Evolutionary conservation across 495 filamentous ascomycete genomes (phyloP).

Genomic region (Penicillium arizonense): DNA sequence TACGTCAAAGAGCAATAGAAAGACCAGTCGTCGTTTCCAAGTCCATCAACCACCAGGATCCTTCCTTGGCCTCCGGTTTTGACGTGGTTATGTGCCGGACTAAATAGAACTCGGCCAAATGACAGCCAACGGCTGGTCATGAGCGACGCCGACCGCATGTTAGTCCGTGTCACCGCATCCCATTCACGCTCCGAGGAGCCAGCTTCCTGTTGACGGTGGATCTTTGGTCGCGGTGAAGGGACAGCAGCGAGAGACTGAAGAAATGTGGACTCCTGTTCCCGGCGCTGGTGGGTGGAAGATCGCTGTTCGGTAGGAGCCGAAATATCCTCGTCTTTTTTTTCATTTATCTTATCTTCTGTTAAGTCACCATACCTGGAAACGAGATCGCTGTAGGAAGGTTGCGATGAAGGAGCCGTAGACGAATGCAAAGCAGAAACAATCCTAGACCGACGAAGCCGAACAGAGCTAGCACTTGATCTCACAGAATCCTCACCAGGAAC

Average conservation of each 20-base stretch:
- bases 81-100: constrained; percentile 81
- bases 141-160: constrained; percentile 76
- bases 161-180: constrained; percentile 68
- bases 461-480: constrained; percentile 32
- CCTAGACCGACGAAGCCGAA: constrained; percentile 39
- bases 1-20: constrained; percentile 96
- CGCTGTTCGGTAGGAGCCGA: neutral
- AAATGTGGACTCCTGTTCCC: constrained; percentile 29
- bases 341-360: neutral
- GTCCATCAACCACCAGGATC: constrained; percentile 87
- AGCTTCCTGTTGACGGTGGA: constrained; percentile 38
- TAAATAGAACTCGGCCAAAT: constrained; percentile 93
- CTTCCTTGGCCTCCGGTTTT: constrained; percentile 57
- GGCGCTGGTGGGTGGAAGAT: constrained; percentile 9
- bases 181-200: constrained; percentile 55
- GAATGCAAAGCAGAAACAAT: constrained; percentile 43
- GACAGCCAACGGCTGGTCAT: constrained; percentile 87
- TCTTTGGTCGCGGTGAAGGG: constrained; percentile 30
- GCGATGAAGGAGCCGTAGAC: constrained; percentile 38
- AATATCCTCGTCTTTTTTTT: constrained; percentile 9
- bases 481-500: constrained; percentile 19
- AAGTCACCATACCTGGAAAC: constrained; percentile 32
- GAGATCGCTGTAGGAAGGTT: constrained; percentile 40
- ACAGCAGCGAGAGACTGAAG: constrained; percentile 29
- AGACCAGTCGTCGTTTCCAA: constrained; percentile 93